Conservation (phyloP, 1,139 yeast species). For the Arxiozyma telluris region DNA sequence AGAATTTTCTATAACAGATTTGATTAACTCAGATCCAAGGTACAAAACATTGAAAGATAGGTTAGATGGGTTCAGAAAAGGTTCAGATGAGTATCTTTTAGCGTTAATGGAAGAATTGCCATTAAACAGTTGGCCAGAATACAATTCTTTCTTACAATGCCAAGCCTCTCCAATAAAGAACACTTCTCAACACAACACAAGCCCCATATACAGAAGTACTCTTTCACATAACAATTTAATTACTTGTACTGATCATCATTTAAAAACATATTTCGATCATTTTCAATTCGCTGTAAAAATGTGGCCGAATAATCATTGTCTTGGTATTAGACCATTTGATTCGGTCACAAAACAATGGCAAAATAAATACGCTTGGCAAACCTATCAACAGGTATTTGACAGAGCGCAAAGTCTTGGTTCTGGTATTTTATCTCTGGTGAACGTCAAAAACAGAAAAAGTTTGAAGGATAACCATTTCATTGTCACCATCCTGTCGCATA, state of each 20-base stretch:
- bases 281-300: slow-evolving; percentile 37
- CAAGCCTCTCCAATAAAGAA: slow-evolving; percentile 34
- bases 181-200: slow-evolving; percentile 41
- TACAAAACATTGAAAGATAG: slow-evolving; percentile 13
- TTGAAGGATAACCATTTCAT: slow-evolving; percentile 35
- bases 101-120: slow-evolving; percentile 21
- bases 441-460: slow-evolving; percentile 31
- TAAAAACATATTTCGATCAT: slow-evolving; percentile 43
- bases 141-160: slow-evolving; percentile 13
- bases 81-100: slow-evolving; percentile 23
- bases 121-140: slow-evolving; percentile 19
- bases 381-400: slow-evolving; percentile 36
- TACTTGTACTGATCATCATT: slow-evolving; percentile 40
- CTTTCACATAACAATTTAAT: slow-evolving; percentile 35
- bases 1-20: slow-evolving; percentile 9
- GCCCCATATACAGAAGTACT: slow-evolving; percentile 46
- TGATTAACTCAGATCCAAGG: slow-evolving; percentile 11
- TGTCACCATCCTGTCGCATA: slow-evolving; percentile 49
- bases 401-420: slow-evolving; percentile 50
- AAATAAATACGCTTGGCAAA: slow-evolving; percentile 40
- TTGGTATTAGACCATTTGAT: slow-evolving; percentile 44
- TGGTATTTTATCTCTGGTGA: slow-evolving; percentile 52
- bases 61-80: slow-evolving; percentile 15
- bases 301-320: slow-evolving; percentile 36
- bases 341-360: slow-evolving; percentile 39